Conservation (phyloP, 2,329 filamentous ascomycete species). For the Metarhizium guizhouense region DNA sequence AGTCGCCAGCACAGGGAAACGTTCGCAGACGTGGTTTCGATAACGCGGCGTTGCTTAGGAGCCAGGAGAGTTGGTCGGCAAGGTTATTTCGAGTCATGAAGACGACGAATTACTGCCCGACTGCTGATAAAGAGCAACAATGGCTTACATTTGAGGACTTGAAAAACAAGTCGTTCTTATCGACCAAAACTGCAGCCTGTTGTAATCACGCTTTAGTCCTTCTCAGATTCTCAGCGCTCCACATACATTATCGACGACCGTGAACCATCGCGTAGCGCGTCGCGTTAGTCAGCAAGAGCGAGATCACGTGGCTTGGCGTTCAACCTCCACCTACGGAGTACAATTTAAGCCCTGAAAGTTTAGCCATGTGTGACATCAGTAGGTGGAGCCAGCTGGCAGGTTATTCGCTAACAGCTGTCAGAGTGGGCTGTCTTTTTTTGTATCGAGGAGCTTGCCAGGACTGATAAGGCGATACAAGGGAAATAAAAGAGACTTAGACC, state of each 20-base stretch:
- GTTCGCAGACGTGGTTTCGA: conserved; percentile 30
- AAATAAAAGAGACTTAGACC: no score
- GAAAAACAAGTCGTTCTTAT: neutral
- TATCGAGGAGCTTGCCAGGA: no score
- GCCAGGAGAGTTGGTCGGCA: conserved; percentile 47
- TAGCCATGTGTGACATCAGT: no score
- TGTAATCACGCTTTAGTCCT: neutral
- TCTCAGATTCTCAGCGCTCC: neutral
- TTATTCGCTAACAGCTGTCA: no score
- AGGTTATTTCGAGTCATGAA: conserved; percentile 58
- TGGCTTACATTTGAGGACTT: conserved; percentile 3
- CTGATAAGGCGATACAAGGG: no score
- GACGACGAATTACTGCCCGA: conserved; percentile 18
- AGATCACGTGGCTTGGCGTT: conserved; percentile 9
- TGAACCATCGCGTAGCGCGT: conserved; percentile 21
- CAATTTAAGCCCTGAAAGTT: no score
- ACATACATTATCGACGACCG: neutral
- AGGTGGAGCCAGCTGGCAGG: no score
- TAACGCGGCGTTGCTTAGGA: conserved; percentile 38
- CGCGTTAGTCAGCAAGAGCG: conserved; percentile 22
- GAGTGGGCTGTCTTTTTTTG: no score
- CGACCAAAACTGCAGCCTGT: neutral
- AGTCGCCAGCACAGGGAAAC: conserved; percentile 23
- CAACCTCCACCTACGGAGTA: no score
- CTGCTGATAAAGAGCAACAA: neutral